Evolutionary conservation across 805 yeast species (phyloP), one percentile per base, ranked within the genome.

Genomic region (Candida sakaeoensis): DNA sequence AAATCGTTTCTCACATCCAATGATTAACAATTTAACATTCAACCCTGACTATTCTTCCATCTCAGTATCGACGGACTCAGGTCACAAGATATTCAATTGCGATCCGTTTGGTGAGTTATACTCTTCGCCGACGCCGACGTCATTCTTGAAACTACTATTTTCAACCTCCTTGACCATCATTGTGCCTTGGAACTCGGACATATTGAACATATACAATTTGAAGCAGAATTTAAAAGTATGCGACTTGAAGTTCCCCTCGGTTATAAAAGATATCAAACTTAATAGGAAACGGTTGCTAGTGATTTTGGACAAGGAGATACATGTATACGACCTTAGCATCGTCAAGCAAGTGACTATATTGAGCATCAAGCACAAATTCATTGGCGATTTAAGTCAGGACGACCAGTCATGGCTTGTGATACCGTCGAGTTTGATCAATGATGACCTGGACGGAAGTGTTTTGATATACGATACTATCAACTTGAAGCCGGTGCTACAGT

Each of bases 321-420:
- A 80, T 57, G 77, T 91, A 34, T 93, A 91, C 64, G 97, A 91
- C 59, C 82, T 91, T 45, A 79, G 93, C 42, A 86, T 95, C 58
- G 89, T 91, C 82, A 80, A 85, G 53, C 74, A 90, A 18, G 58
- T 91, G 30, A 66, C 67, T 43, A 60, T 66, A 9, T 50, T 69
- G 36, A 68, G 66, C 28, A 46, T 61, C 7, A 53, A 57, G 22
- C 6, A 8, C 10, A 12, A 17, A 15, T 58, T 63, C 24, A 49
- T 61, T 3, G 72, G 71, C 0, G 70, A 60, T 35, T 50, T 68
- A 33, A 55, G 68, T 33, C 50, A 63, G 4, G 65, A 61, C 43
- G 71, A 64, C 40, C 46, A 41, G 5, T 60, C 69, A n/a, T 49
- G 51, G 19, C 50, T 69, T 35, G 63, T 62, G 15, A 42, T 67